These are phyloP conservation scores for Penicillium sp. DNA, from an alignment of 2,329 filamentous ascomycete genomes.

Conservation along the genomic window DNA sequence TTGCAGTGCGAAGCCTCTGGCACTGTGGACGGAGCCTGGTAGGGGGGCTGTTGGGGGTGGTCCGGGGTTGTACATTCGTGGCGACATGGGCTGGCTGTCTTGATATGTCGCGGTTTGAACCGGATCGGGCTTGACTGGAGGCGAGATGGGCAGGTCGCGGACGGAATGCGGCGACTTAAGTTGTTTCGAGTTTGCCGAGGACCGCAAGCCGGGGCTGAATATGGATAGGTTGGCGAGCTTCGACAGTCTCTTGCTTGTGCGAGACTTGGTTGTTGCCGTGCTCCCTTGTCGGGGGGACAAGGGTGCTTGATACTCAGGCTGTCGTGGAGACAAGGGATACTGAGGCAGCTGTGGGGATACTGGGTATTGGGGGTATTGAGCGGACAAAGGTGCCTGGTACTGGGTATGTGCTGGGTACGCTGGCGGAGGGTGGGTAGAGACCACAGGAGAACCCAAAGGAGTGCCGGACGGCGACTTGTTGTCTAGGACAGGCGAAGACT, in stretches of 20 bases:
- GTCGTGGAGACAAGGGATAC: neutral
- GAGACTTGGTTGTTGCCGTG: slow-evolving; percentile 21
- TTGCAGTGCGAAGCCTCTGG: slow-evolving; percentile 8
- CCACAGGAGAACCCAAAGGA: slow-evolving; percentile 20
- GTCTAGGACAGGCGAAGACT: slow-evolving; percentile 18
- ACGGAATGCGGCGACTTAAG: slow-evolving; percentile 44
- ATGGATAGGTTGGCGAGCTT: slow-evolving; percentile 39
- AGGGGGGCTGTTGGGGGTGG: slow-evolving; percentile 52
- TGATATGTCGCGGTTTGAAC: slow-evolving; percentile 37
- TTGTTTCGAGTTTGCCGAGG: slow-evolving; percentile 39
- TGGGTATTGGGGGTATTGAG: too few relatives aligned
- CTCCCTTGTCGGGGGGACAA: slow-evolving; percentile 13
- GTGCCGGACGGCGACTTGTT: slow-evolving; percentile 22
- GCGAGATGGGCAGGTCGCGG: slow-evolving; percentile 56
- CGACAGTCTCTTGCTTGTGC: slow-evolving; percentile 33
- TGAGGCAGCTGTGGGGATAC: slow-evolving; percentile 5
- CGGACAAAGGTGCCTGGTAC: slow-evolving; percentile 6
- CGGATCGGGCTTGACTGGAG: slow-evolving; percentile 46
- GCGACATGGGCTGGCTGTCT: slow-evolving; percentile 54
- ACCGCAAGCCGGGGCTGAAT: slow-evolving; percentile 36
- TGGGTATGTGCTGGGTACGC: slow-evolving; percentile 17
- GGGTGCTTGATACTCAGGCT: slow-evolving; percentile 12
- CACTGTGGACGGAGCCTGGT: slow-evolving; percentile 3
- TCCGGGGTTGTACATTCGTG: slow-evolving; percentile 53
- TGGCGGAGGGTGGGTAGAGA: slow-evolving; percentile 20